Percentiles rank a stretch among this genome's conserved stretches.
Conservation (phyloP, 2,329 filamentous ascomycete genomes). For the Epichloe gansuensis region DNA sequence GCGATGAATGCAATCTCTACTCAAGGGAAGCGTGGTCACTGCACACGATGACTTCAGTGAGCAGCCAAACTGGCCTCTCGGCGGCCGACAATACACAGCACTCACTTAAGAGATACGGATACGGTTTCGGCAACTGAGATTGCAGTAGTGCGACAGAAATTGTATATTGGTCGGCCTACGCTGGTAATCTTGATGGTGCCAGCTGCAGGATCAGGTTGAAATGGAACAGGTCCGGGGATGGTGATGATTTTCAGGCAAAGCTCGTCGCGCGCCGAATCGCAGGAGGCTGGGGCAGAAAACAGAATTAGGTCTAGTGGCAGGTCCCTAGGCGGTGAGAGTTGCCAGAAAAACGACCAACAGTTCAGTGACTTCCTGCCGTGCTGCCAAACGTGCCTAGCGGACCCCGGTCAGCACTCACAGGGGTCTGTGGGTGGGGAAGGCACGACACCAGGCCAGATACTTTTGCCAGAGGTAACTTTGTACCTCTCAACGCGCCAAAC, state of each 20-base stretch:
- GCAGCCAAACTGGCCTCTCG: neutral
- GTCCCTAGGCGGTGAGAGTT: conserved; percentile 8
- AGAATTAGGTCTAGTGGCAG: conserved; percentile 5
- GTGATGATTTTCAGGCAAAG: conserved; percentile 6
- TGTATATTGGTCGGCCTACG: conserved; percentile 3
- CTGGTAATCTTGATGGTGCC: conserved; percentile 2
- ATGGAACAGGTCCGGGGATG: conserved; percentile 1
- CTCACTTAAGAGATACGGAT: neutral
- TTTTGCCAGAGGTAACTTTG: neutral
- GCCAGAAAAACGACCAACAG: neutral
- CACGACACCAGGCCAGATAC: neutral
- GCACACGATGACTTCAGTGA: neutral
- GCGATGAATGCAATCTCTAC: neutral
- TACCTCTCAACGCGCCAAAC: conserved; percentile 20
- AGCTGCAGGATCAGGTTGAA: conserved; percentile 1
- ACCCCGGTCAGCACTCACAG: too few relatives aligned
- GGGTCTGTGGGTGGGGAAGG: too few relatives aligned
- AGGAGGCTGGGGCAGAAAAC: conserved; percentile 10
- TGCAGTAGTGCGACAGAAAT: neutral
- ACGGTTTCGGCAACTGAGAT: neutral
- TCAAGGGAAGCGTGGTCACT: neutral
- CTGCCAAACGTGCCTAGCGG: neutral
- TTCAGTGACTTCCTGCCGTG: neutral
- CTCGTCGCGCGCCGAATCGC: conserved; percentile 9
- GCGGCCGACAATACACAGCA: neutral